Base-by-base conservation (phyloP, 2,329 filamentous ascomycete species). In the Pseudogymnoascus sp. region DNA sequence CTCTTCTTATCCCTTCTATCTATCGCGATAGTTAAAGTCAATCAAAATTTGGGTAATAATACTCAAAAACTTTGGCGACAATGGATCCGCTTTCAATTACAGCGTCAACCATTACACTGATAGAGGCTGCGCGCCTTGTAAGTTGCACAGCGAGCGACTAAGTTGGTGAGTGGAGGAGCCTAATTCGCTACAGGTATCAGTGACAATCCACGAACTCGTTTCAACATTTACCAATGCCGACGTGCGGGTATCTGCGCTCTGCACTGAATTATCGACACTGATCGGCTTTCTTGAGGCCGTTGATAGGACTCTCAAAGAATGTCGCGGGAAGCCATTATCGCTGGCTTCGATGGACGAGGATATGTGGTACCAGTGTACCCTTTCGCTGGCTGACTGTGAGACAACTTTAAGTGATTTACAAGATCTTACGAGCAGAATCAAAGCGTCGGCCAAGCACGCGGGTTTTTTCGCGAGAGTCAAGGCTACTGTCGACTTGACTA, bases 281-380 rank as follows among this genome's bases (percentile, higher is more conserved):
- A 39, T 39, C 3, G 58, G 38, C 5, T 66, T 66, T 39, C 63
- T 69, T 11, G 43, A 66, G 15, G 60, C 65, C 18, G 63, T 70
- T 25, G 62, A 65, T n/a, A 60, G 60, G 6, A 62, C 65, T 1
- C 47, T 70, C 20, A 64, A 67, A 15, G 62, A 63, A 30, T 68
- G 65, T 47, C 64, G 62, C 2, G 50, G 15, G 14, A 28, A 33
- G 53, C 28, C 62, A 3, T 64, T 63, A 30, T 67, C 68, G 35
- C 60, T 70, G 12, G 63, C 64, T 1, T 60, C 62, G 7, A 59
- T 68, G 6, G 65, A 69, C 12, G 64, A 65, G 7, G 62, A 64
- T 1, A 53, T 71, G 7, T 69, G 67, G 68, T 64, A 63, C 14
- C 67, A 68, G 41, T 68, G 64, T 47, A 63, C 66, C 8, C 57